Evolutionary conservation across 2,329 filamentous ascomycete species (phyloP), one percentile per base, ranked within the genome.

Genomic region (Harringtonia aguacate): DNA sequence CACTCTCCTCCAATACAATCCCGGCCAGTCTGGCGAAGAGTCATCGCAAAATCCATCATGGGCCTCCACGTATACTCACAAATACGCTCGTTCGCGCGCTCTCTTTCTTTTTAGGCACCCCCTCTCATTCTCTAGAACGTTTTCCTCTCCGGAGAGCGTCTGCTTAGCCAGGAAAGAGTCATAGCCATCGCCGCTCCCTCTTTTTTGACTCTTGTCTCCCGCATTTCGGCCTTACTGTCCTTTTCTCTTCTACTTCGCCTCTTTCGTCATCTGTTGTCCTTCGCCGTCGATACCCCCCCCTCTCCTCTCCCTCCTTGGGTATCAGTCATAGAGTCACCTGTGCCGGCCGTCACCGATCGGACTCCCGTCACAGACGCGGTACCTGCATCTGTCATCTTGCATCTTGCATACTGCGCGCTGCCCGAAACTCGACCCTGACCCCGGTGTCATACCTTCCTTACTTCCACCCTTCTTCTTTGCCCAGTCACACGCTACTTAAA

Each of bases 21-120:
- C 24, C 35, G 38, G 17, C 40, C 43, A 37, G 27, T 24, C 17
- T 22, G 29, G 21, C 42, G 22, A 48, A 47, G 50, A 52, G 50
- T 52, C 50, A 52, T 52, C 48, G 48, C 45, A 43, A 43, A 45
- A 49, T 22, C 45, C 45, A 48, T 50, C 48, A 43, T 46, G 45
- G 46, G 48, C 41, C 49, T 43, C 39, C 41, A 36, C 40, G 33
- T 51, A 43, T 47, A 48, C 48, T 50, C 46, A 50, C 50, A 52
- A 47, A 47, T 41, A 46, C 47, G 49, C 45, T 46, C 45, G 31
- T 39, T 42, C 33, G 29, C 44, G 41, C 45, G 43, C 44, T 12
- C 36, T 38, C 36, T 42, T 38, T 43, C 29, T 13, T 31, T 41
- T 21, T 49, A 48, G 49, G 42, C 36, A 41, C 34, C 39, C 30